Percentiles rank a stretch among this genome's conserved stretches.
These are phyloP conservation scores for Schwanniomyces pseudopolymorphus DNA, from an alignment of 805 yeast species.

Conservation along the genomic window DNA sequence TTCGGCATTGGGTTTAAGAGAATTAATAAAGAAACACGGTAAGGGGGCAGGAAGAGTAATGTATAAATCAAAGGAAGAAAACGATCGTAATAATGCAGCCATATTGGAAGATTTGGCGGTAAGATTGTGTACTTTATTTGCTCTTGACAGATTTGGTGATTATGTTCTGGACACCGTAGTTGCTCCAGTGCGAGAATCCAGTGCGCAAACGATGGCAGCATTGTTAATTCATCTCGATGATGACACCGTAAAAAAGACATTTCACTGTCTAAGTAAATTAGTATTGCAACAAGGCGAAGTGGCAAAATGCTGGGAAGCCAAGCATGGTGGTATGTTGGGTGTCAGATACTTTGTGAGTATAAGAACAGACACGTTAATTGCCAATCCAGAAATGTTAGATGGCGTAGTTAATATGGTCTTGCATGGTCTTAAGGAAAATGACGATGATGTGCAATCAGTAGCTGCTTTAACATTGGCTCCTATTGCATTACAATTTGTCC, in stretches of 20 bases:
- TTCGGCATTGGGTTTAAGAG: constrained; percentile 88
- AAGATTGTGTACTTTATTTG: constrained; percentile 79
- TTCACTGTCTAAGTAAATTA: constrained; percentile 61
- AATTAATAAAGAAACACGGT: constrained; percentile 80
- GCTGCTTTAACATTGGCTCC: constrained; percentile 93
- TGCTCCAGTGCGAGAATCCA: constrained; percentile 96
- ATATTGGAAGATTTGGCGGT: constrained; percentile 88
- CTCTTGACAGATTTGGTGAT: constrained; percentile 94
- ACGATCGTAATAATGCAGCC: constrained; percentile 59
- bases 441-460: constrained; percentile 96
- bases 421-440: constrained; percentile 73
- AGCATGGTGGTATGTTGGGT: constrained; percentile 97
- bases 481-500: constrained; percentile 83
- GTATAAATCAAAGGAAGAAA: constrained; percentile 60
- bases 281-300: constrained; percentile 62
- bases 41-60: constrained; percentile 78
- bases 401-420: constrained; percentile 81
- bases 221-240: constrained; percentile 71
- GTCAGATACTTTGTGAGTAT: constrained; percentile 89
- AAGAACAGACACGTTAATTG: constrained; percentile 71
- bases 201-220: constrained; percentile 93
- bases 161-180: constrained; percentile 96
- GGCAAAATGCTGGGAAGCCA: constrained; percentile 85
- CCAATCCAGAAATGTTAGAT: constrained; percentile 58
- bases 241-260: constrained; percentile 58